Conservation (phyloP, 2,329 filamentous ascomycete species). For the Chaetomium sp. region DNA sequence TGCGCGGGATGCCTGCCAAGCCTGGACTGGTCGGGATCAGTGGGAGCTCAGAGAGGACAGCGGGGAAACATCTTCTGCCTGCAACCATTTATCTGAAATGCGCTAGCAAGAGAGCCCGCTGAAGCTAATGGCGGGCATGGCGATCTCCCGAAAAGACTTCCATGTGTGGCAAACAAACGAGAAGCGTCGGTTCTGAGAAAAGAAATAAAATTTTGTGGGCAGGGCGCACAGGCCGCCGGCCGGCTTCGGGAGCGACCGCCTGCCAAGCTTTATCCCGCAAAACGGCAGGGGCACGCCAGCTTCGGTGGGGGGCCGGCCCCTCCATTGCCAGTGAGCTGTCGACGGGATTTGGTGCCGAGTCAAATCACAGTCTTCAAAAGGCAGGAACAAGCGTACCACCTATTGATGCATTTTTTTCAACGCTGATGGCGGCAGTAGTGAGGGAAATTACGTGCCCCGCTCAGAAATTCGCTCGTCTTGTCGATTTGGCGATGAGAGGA, state of each 20-base stretch:
- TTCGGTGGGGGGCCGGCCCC: constrained; percentile 1
- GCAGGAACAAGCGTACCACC: background rate
- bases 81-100: background rate
- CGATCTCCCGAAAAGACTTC: constrained; percentile 28
- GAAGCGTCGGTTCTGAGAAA: background rate
- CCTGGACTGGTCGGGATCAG: background rate
- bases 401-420: background rate
- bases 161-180: background rate
- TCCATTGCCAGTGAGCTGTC: background rate
- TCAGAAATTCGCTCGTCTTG: background rate
- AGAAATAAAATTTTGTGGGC: background rate
- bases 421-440: background rate
- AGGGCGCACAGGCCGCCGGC: constrained; percentile 8
- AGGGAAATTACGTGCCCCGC: background rate
- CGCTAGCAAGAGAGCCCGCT: background rate
- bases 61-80: background rate
- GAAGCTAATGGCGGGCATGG: constrained; percentile 16
- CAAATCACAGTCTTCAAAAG: background rate
- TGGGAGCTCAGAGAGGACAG: background rate
- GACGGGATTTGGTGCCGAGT: too few species aligned
- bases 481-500: background rate
- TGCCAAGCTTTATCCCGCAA: constrained; percentile 27
- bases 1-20: constrained; percentile 6
- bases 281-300: background rate
- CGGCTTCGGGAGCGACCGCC: constrained; percentile 19